Conservation (phyloP, 306 rosid species). For the Rosa rugosa region DNA sequence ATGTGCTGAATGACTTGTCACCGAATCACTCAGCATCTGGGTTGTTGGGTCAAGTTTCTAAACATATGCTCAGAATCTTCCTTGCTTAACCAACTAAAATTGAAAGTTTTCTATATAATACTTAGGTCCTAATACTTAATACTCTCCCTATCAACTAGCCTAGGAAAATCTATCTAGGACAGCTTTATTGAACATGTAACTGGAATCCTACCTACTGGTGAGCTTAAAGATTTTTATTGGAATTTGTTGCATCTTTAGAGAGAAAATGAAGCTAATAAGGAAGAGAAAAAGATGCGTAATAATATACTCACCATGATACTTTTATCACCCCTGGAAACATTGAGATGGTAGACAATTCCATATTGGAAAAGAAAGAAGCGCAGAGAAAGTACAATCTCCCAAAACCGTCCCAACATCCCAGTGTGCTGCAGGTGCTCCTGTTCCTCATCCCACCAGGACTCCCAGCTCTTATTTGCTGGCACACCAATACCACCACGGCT, state of each 20-base stretch:
- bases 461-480: conserved; percentile 94
- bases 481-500: conserved; percentile 93
- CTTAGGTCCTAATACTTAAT: background rate
- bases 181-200: background rate
- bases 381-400: conserved; percentile 64
- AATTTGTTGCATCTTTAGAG: conserved; percentile 16
- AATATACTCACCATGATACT: conserved; percentile 66
- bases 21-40: background rate
- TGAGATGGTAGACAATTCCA: conserved; percentile 87
- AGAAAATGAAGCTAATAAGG: conserved; percentile 20
- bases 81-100: background rate
- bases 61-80: background rate
- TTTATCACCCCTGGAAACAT: conserved; percentile 64
- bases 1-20: conserved; percentile 5
- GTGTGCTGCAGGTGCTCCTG: conserved; percentile 89
- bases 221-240: conserved; percentile 6
- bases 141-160: background rate
- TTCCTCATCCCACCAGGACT: conserved; percentile 99
- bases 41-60: background rate
- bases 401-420: conserved; percentile 62
- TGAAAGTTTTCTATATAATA: background rate
- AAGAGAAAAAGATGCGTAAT: conserved; percentile 12
- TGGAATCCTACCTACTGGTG: background rate
- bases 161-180: background rate
- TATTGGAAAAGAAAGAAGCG: conserved; percentile 91